A percentile compares a stretch with the other conserved stretches of the same genome.
Conservation (phyloP, 352 stramenopile genomes). For the Phytophthora niederhauseri region DNA sequence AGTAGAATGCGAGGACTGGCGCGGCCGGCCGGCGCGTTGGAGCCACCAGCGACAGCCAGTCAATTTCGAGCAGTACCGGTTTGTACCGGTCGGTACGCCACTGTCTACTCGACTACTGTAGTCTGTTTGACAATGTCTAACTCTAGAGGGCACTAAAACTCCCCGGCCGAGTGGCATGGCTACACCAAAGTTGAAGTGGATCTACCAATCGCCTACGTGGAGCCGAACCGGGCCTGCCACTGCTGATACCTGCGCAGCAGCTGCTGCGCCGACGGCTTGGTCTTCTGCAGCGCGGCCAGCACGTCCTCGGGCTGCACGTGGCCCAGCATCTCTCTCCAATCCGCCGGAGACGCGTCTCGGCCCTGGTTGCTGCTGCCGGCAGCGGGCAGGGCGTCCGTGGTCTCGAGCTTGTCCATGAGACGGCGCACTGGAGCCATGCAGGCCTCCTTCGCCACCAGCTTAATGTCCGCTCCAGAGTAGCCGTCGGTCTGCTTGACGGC, state of each 20-base stretch:
- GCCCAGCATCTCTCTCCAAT: conserved; percentile 69
- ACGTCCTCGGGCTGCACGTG: conserved; percentile 65
- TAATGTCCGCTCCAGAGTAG: conserved; percentile 87
- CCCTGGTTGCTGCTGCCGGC: conserved; percentile 27
- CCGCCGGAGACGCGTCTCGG: conserved; percentile 25
- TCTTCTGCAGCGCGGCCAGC: conserved; percentile 67
- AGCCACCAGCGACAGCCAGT: too few relatives aligned
- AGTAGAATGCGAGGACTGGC: conserved; percentile 64
- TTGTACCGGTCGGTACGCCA: background rate
- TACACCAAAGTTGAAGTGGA: conserved; percentile 28
- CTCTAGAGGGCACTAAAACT: background rate
- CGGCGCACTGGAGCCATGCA: conserved; percentile 83
- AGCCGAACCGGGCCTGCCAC: conserved; percentile 84
- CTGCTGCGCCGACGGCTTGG: conserved; percentile 79
- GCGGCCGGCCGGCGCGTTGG: conserved; percentile 1
- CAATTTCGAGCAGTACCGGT: background rate
- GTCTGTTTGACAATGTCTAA: too few relatives aligned
- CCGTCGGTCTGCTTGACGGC: conserved; percentile 63
- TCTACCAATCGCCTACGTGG: conserved; percentile 34
- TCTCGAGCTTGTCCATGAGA: conserved; percentile 71
- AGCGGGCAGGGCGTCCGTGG: conserved; percentile 34
- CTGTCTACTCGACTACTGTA: too few relatives aligned
- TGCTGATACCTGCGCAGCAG: conserved; percentile 81
- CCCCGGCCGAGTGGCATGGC: conserved; percentile 24
- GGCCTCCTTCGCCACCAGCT: conserved; percentile 85